Percentiles rank a stretch among this genome's conserved stretches.
Conservation (phyloP, 495 filamentous ascomycete species). For the Aspergillus cristatus region DNA sequence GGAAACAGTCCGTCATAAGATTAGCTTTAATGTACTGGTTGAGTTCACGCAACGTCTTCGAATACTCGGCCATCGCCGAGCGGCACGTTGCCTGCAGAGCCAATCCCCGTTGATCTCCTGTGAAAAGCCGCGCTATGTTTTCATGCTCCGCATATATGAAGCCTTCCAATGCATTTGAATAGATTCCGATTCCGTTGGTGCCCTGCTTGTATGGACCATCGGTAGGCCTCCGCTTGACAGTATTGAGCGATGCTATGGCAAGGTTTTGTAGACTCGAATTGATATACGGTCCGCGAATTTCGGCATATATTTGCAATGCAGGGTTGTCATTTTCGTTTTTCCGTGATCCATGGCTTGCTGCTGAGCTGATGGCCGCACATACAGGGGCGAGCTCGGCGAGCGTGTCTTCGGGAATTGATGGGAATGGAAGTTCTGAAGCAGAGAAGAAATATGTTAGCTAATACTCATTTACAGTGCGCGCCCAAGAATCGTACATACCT, state of each 20-base stretch:
- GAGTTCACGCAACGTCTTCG: conserved; percentile 77
- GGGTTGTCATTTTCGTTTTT: conserved; percentile 42
- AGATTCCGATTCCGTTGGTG: conserved; percentile 88
- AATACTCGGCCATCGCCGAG: conserved; percentile 66
- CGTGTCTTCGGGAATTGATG: conserved; percentile 48
- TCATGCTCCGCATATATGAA: conserved; percentile 83
- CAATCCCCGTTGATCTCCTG: conserved; percentile 69
- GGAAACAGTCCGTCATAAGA: conserved; percentile 85
- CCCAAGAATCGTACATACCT: conserved; percentile 24
- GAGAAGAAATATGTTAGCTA: neutral
- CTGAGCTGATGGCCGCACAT: conserved; percentile 46
- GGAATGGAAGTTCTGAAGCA: conserved; percentile 55
- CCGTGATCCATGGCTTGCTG: conserved; percentile 38
- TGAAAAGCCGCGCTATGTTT: conserved; percentile 75
- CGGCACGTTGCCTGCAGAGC: conserved; percentile 72
- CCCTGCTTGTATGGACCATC: conserved; percentile 81
- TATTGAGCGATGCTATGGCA: conserved; percentile 78
- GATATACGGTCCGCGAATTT: conserved; percentile 79
- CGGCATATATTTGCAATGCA: conserved; percentile 71
- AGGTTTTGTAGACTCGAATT: conserved; percentile 70
- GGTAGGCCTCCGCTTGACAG: conserved; percentile 67
- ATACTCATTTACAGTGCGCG: neutral
- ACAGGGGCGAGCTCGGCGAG: conserved; percentile 49
- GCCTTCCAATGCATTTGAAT: conserved; percentile 77
- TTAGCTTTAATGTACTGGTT: conserved; percentile 82